Evolutionary conservation across 345 rosid genomes (phyloP).

Genomic region (Kandelia obovata): DNA sequence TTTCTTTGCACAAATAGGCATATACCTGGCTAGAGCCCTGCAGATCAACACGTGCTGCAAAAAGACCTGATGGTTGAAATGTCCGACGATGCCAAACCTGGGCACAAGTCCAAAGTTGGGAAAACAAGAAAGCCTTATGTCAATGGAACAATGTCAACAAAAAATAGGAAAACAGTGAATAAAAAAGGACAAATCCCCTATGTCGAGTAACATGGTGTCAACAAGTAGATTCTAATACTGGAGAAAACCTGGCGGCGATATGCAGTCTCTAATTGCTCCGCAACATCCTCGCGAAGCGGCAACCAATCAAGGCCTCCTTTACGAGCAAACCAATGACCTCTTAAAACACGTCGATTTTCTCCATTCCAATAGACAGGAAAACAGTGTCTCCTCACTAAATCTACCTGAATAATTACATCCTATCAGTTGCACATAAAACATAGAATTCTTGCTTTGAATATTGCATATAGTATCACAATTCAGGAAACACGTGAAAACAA

Average conservation of each 20-base stretch:
- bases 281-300: conserved; percentile 87
- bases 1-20: conserved; percentile 11
- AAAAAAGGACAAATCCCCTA: neutral
- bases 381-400: conserved; percentile 71
- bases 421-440: conserved; percentile 1
- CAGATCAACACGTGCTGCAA: conserved; percentile 94
- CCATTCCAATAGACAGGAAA: conserved; percentile 98
- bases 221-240: neutral
- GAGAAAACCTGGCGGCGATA: conserved; percentile 62
- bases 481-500: too few relatives aligned
- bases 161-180: neutral
- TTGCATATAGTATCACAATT: too few relatives aligned
- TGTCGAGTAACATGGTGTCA: neutral
- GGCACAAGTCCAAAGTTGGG: conserved; percentile 18
- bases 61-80: conserved; percentile 86
- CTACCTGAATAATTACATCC: conserved; percentile 55
- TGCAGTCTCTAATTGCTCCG: conserved; percentile 88
- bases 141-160: neutral
- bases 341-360: conserved; percentile 88
- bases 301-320: conserved; percentile 96
- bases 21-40: conserved; percentile 77
- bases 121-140: neutral
- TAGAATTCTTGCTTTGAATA: neutral
- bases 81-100: conserved; percentile 97
- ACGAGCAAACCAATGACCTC: conserved; percentile 98